Base-by-base conservation (phyloP, 2,329 filamentous ascomycete genomes). In the Monilinia aucupariae region DNA sequence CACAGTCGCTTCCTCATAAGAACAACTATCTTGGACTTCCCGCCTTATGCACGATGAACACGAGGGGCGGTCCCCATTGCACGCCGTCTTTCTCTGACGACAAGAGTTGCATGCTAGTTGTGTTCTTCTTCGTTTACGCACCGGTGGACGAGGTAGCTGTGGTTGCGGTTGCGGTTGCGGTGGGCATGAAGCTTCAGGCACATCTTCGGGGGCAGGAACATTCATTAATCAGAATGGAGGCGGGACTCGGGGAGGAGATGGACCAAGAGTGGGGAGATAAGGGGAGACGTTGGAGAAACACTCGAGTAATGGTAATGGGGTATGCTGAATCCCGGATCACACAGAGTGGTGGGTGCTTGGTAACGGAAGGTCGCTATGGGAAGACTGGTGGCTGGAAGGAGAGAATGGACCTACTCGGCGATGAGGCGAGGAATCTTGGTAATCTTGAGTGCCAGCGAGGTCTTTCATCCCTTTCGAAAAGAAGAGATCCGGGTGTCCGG, bases 31-130 rank as follows among this genome's bases (percentile, higher is more conserved):
- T 56, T 49, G 32, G 51, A 59, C 51, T 30, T 49, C 59, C 56
- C 63, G 63, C 41, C 41, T 61, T 25, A 53, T 41, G 58, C 65
- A 66, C 15, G 64, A 51, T 1, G 55, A 58, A 34, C 65, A 67
- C 13, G 45, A 52, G 22, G 65, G 65, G 15, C 58, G 39, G 27
- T 43, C 43, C n/a, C 65, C 64, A 60, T 66, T 63, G 27, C 65
- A 67, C n/a, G 62, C 52, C 17, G 64, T 64, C 48, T 67, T 67
- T 27, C 64, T 59, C 22, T 59, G 53, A 39, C 65, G 63, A 50
- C 65, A 67, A 13, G 56, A 50, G 43, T 61, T 58, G 41, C 64
- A 66, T 30, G 65, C 65, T 49, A 67, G 56, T 25, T 59, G 65
- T n/a, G 63, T 64, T 22, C 59, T 66, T 47, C 64, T 62, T 32